Evolutionary conservation across 2,329 filamentous ascomycete genomes (phyloP).

Genomic region (Calonectria henricotiae): DNA sequence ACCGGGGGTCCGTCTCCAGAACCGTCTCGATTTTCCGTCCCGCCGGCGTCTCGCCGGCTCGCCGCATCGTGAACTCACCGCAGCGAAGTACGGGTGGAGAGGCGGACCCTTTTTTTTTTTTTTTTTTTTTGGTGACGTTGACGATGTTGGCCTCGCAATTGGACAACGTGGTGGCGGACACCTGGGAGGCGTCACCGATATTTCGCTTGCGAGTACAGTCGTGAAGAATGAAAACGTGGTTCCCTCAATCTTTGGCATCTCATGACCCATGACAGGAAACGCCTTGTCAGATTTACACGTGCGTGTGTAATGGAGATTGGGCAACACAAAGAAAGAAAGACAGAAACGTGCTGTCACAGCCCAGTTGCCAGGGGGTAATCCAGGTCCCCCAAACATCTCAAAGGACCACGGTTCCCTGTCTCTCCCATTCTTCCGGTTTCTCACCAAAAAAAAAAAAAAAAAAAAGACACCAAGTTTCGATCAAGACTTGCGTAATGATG

Average conservation of each 20-base stretch:
- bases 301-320: background rate
- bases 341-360: background rate
- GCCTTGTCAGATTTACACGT: conserved; percentile 1
- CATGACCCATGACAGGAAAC: background rate
- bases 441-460: conserved; percentile 6
- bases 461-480: conserved; percentile 13
- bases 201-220: background rate
- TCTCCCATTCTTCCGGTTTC: background rate
- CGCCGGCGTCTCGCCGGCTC: conserved; percentile 28
- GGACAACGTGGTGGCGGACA: background rate
- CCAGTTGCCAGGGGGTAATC: too few species aligned
- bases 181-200: background rate
- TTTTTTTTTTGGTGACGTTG: too few species aligned
- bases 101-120: conserved; percentile 4
- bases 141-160: background rate
- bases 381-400: background rate
- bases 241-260: background rate
- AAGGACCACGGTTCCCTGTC: conserved; percentile 3
- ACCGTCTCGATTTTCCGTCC: conserved; percentile 36
- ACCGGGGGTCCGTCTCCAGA: background rate
- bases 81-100: background rate
- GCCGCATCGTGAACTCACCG: conserved; percentile 32
- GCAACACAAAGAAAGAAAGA: background rate
- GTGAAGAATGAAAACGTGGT: too few species aligned
- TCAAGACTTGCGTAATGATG: background rate